These are phyloP conservation scores for Scheffersomyces quercinus DNA, from an alignment of 1,139 yeast species.

Conservation along the genomic window DNA sequence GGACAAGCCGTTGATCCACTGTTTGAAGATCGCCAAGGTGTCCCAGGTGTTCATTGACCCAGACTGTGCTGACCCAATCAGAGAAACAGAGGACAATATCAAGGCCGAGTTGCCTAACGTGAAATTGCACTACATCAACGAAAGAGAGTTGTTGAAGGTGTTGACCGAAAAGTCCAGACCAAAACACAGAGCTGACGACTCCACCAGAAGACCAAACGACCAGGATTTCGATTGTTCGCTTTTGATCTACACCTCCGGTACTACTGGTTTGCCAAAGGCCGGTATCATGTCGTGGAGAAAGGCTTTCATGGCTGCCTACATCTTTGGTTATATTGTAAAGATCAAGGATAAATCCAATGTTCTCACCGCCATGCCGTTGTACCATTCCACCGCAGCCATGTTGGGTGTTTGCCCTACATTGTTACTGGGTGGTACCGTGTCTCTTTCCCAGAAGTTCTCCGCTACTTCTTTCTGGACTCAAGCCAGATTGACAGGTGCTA, in stretches of 20 bases:
- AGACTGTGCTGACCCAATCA: conserved; percentile 58
- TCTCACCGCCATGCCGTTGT: conserved; percentile 93
- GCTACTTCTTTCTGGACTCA: conserved; percentile 91
- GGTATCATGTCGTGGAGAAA: conserved; percentile 94
- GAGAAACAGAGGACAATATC: conserved; percentile 53
- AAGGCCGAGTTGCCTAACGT: conserved; percentile 40
- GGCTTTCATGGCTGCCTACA: conserved; percentile 64
- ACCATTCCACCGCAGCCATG: conserved; percentile 92
- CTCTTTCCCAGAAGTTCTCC: conserved; percentile 80
- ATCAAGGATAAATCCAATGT: conserved; percentile 57
- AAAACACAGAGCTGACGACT: conserved; percentile 54
- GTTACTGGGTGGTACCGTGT: conserved; percentile 67
- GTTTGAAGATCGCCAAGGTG: conserved; percentile 69
- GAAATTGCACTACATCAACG: conserved; percentile 57
- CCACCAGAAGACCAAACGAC: conserved; percentile 56
- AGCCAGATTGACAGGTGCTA: conserved; percentile 67
- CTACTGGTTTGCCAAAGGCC: conserved; percentile 94
- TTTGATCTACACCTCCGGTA: conserved; percentile 89
- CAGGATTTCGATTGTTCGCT: conserved; percentile 65
- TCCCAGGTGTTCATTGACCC: conserved; percentile 73
- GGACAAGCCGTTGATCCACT: conserved; percentile 77
- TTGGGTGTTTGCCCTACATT: conserved; percentile 79
- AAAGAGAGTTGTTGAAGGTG: conserved; percentile 41
- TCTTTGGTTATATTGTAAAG: conserved; percentile 72
- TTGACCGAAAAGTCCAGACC: conserved; percentile 50